phyloP scores from a whole-genome alignment of 371 early-diverging fungal genomes.

The Zopfochytrium polystomum region DNA sequence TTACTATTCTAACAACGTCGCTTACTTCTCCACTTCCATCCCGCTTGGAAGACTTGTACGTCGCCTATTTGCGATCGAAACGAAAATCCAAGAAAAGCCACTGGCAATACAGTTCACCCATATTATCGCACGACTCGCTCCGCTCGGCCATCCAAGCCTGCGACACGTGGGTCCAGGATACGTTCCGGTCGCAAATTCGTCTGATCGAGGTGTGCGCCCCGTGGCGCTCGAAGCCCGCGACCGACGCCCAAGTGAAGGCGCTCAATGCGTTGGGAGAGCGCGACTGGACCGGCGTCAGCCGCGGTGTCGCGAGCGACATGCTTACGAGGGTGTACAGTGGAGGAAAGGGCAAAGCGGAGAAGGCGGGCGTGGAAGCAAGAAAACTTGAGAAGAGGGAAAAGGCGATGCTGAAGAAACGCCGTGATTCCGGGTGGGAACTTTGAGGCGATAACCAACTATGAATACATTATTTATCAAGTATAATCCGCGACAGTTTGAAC shows the following conservation, averaged over 20 bases:
- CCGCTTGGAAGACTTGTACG: neutral
- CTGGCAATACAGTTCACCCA: slow-evolving; percentile 10
- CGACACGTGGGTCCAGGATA: slow-evolving; percentile 54
- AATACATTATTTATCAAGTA: too few relatives aligned
- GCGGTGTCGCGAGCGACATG: slow-evolving; percentile 24
- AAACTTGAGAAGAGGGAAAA: slow-evolving; percentile 3
- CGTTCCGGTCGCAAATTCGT: too few relatives aligned
- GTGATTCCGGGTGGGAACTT: too few relatives aligned
- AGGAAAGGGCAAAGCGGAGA: slow-evolving; percentile 10
- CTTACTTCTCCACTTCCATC: neutral
- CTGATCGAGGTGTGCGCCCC: too few relatives aligned
- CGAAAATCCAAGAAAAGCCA: slow-evolving; percentile 1
- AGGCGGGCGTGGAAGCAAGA: neutral
- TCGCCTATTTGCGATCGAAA: neutral
- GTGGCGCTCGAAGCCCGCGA: slow-evolving; percentile 56
- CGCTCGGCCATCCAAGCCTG: slow-evolving; percentile 55
- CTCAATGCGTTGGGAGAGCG: slow-evolving; percentile 3
- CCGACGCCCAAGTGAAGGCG: slow-evolving; percentile 48
- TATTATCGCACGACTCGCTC: slow-evolving; percentile 34
- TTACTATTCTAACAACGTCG: too few relatives aligned
- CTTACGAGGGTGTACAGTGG: slow-evolving; percentile 19
- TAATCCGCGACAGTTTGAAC: too few relatives aligned
- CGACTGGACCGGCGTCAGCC: neutral
- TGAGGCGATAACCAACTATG: too few relatives aligned
- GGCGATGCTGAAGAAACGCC: slow-evolving; percentile 8